A percentile compares a stretch with the other conserved stretches of the same genome.
Conservation (phyloP, 306 rosid genomes). For the Alnus rubra region DNA sequence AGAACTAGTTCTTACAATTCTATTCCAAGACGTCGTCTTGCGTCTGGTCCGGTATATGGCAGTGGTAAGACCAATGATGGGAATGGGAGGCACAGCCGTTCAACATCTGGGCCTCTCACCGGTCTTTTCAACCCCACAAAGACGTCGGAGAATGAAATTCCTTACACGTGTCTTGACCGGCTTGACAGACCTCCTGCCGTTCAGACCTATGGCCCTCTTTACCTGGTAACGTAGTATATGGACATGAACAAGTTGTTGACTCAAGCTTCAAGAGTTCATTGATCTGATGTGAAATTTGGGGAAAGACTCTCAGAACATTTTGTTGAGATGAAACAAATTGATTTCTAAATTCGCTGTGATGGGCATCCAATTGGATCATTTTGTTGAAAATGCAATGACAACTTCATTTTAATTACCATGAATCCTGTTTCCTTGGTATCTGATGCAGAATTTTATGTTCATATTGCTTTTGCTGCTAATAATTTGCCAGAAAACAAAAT, state of each 20-base stretch:
- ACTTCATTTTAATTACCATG: background rate
- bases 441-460: background rate
- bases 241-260: slow-evolving; percentile 9
- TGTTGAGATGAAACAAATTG: background rate
- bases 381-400: background rate
- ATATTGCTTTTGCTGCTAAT: background rate
- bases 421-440: background rate
- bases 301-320: background rate
- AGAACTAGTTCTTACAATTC: slow-evolving; percentile 29
- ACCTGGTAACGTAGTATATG: slow-evolving; percentile 52
- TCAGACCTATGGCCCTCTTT: slow-evolving; percentile 65
- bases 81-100: slow-evolving; percentile 34
- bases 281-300: no score
- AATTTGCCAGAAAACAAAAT: background rate
- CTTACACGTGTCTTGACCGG: slow-evolving; percentile 53
- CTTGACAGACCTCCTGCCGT: slow-evolving; percentile 32
- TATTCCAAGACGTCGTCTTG: slow-evolving; percentile 35
- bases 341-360: background rate
- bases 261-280: background rate
- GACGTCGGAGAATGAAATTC: slow-evolving; percentile 42
- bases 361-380: background rate
- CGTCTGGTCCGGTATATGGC: slow-evolving; percentile 66
- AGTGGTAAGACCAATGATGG: slow-evolving; percentile 25
- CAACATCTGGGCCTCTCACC: slow-evolving; percentile 62
- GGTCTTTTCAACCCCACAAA: slow-evolving; percentile 51